Evolutionary conservation across 768 basidiomycete species (phyloP).

Genomic region (Termitomyces sp.): DNA sequence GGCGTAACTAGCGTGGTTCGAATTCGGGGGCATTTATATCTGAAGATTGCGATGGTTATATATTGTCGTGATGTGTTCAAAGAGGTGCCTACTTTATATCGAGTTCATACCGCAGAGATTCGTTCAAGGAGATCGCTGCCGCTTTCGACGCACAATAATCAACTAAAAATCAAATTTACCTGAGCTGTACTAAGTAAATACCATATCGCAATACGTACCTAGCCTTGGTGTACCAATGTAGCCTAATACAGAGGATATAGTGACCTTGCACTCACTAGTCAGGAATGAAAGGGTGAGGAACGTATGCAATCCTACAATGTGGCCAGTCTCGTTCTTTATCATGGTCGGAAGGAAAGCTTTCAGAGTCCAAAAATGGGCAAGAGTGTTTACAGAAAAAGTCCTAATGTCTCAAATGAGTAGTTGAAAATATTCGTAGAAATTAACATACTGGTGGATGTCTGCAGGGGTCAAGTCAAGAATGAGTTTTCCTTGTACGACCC

Average conservation of each 20-base stretch:
- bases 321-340: slow-evolving; percentile 74
- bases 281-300: slow-evolving; percentile 6
- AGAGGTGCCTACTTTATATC: slow-evolving; percentile 55
- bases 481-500: slow-evolving; percentile 86
- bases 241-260: slow-evolving; percentile 74
- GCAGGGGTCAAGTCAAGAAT: slow-evolving; percentile 74
- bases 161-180: slow-evolving; percentile 36
- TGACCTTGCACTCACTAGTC: slow-evolving; percentile 47
- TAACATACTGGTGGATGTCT: slow-evolving; percentile 73
- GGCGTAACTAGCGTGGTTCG: slow-evolving; percentile 88
- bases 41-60: slow-evolving; percentile 19
- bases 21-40: slow-evolving; percentile 72
- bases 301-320: slow-evolving; percentile 59
- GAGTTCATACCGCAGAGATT: slow-evolving; percentile 85
- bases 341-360: slow-evolving; percentile 92
- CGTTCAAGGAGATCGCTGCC: slow-evolving; percentile 76
- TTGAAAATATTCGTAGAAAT: neutral
- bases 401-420: slow-evolving; percentile 35
- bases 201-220: slow-evolving; percentile 44
- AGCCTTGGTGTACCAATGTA: slow-evolving; percentile 70
- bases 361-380: slow-evolving; percentile 89
- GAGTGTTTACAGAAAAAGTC: slow-evolving; percentile 85
- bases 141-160: slow-evolving; percentile 95
- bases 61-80: neutral
- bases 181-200: neutral